Evolutionary conservation across 306 rosid species (phyloP), one percentile per base, ranked within the genome.

Genomic region (Styphnolobium japonicum): DNA sequence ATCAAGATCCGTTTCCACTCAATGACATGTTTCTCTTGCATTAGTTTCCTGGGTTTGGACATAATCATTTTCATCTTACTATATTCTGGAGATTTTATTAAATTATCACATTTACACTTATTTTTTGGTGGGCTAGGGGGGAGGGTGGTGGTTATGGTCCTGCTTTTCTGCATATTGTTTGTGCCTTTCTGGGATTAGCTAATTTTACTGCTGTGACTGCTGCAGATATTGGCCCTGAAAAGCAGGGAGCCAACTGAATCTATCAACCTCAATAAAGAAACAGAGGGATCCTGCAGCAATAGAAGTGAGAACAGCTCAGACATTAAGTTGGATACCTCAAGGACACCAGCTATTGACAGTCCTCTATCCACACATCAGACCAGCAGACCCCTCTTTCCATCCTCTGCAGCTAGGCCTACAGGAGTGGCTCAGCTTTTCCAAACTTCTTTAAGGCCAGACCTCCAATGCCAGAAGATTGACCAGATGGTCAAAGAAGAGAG

Each of bases 221-320:
- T 76, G 52, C 87, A 96, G 99, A 90, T 96, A 86, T 49, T 88
- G 96, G 91, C 91, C 82, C 81, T 96, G 83, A 96, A 96, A 86
- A 91, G 58, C 83, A 91, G 97, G 89, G 99, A 96, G 23, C 96
- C 99, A 83, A 91, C 94, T 10, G 99, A 93, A 83, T 93, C 98
- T 0, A 96, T 96, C 63, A 96, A 96, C 73, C 97, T 96, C 12
- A 96, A 96, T 70, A 96, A 96, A 79, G 99, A 96, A 86, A 96
- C 99, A 80, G 99, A 96, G 84, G 99, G 99, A 14, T 96, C 97
- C 15, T 76, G 93, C 94, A 96, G 99, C 85, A 96, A 96, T 40
- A 86, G 98, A 87, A 96, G 99, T 79, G 99, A 96, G 58, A 93
- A 93, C 81, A 96, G 97, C 83, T 93, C 99, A 39, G 99, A 96